Evolutionary conservation across 1,284 basidiomycete species (phyloP).

Genomic region (Malassezia furfur): DNA sequence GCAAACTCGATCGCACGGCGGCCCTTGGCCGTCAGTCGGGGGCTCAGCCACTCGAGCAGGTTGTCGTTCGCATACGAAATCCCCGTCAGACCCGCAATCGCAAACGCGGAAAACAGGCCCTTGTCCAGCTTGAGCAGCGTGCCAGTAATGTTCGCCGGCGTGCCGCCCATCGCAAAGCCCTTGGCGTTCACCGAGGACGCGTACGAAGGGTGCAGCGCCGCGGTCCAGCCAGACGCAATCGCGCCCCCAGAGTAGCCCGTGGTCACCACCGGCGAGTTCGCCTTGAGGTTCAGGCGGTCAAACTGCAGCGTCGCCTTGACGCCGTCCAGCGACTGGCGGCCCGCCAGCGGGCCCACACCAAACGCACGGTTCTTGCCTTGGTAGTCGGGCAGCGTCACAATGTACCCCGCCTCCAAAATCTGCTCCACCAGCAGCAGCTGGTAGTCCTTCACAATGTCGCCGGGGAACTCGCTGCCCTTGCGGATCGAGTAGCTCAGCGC

Average conservation of each 20-base stretch:
- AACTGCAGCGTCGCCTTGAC: slow-evolving; percentile 26
- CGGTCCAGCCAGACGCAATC: slow-evolving; percentile 33
- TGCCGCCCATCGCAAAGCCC: slow-evolving; percentile 29
- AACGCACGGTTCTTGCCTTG: slow-evolving; percentile 32
- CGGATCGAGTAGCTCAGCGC: slow-evolving; percentile 21
- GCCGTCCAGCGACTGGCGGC: slow-evolving; percentile 27
- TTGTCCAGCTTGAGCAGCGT: not conserved
- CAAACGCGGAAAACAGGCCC: slow-evolving; percentile 13
- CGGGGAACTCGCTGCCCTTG: slow-evolving; percentile 12
- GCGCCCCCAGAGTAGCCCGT: slow-evolving; percentile 42
- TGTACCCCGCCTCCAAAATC: slow-evolving; percentile 21
- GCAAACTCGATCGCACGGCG: slow-evolving; percentile 11
- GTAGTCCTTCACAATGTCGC: slow-evolving; percentile 7
- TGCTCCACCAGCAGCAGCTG: not conserved
- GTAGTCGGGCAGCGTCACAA: slow-evolving; percentile 29
- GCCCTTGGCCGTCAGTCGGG: slow-evolving; percentile 23
- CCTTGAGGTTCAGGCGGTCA: slow-evolving; percentile 17
- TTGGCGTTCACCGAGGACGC: slow-evolving; percentile 26
- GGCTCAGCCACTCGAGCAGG: slow-evolving; percentile 15
- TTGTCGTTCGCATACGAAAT: slow-evolving; percentile 21
- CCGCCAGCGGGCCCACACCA: slow-evolving; percentile 26
- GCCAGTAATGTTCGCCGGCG: slow-evolving; percentile 22
- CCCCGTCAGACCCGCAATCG: slow-evolving; percentile 25
- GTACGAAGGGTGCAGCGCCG: slow-evolving; percentile 22
- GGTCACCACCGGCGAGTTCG: slow-evolving; percentile 19